Conservation (phyloP, 768 basidiomycete species). For the Serendipita sp. region DNA sequence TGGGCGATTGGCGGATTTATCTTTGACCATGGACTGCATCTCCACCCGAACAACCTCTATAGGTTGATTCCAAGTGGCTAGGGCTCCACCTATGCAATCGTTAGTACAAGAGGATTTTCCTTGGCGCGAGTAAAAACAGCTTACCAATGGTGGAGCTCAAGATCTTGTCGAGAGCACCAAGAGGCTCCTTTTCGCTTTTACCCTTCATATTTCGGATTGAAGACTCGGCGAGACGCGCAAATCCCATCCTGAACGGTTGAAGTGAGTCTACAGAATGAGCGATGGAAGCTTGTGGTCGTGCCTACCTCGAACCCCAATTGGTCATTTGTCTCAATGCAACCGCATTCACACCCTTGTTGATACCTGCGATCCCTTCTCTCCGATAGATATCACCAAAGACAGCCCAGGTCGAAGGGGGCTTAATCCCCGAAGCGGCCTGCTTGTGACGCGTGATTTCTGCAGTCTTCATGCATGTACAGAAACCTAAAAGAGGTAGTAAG, state of each 20-base stretch:
- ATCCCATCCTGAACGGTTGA: conserved; percentile 58
- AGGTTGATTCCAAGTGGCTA: conserved; percentile 98
- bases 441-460: conserved; percentile 95
- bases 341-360: conserved; percentile 98
- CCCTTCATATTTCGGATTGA: conserved; percentile 64
- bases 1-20: conserved; percentile 60
- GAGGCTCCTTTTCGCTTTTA: conserved; percentile 56
- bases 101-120: not conserved
- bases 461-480: conserved; percentile 99
- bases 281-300: not conserved
- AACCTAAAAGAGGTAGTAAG: conserved; percentile 36
- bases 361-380: conserved; percentile 82
- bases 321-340: conserved; percentile 85
- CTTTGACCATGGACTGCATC: conserved; percentile 99
- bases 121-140: not conserved
- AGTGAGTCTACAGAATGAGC: not conserved
- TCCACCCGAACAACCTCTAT: conserved; percentile 96
- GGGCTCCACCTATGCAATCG: conserved; percentile 44
- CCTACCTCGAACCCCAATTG: conserved; percentile 83
- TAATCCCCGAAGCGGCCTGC: conserved; percentile 65
- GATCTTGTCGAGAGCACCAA: conserved; percentile 75
- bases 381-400: conserved; percentile 92
- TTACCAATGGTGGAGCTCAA: conserved; percentile 59
- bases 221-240: conserved; percentile 81
- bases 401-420: conserved; percentile 84